Conservation (phyloP, 1,284 basidiomycete species). For the Microbotryum violaceum region DNA sequence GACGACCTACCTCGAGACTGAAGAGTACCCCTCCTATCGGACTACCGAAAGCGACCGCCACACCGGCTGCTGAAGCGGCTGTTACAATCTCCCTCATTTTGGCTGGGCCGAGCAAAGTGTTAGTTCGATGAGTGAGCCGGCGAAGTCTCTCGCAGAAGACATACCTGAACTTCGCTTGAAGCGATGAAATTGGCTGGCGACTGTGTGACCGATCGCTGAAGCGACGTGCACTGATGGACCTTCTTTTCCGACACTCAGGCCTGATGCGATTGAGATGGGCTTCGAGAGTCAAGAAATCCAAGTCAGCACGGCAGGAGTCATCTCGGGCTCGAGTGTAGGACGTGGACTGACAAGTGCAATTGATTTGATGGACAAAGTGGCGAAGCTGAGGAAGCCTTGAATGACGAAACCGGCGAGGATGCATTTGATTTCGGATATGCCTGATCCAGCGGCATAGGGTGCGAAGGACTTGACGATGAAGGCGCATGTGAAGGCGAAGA, state of each 20-base stretch:
- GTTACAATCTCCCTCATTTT: slow-evolving; percentile 94
- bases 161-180: slow-evolving; percentile 84
- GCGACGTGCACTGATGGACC: slow-evolving; percentile 97
- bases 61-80: slow-evolving; percentile 91
- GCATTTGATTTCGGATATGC: slow-evolving; percentile 98
- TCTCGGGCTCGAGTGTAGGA: not conserved
- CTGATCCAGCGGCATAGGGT: slow-evolving; percentile 93
- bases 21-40: slow-evolving; percentile 97
- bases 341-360: slow-evolving; percentile 64
- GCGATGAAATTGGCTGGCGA: slow-evolving; percentile 70
- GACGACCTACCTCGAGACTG: slow-evolving; percentile 49
- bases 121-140: not conserved
- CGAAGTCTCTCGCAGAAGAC: not conserved
- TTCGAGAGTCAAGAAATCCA: slow-evolving; percentile 40
- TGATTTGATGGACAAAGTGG: slow-evolving; percentile 85
- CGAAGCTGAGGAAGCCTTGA: slow-evolving; percentile 83
- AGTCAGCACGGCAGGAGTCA: not conserved
- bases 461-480: slow-evolving; percentile 83
- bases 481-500: slow-evolving; percentile 74
- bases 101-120: slow-evolving; percentile 46
- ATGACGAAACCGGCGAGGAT: slow-evolving; percentile 95
- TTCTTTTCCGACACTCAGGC: slow-evolving; percentile 95
- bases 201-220: slow-evolving; percentile 81
- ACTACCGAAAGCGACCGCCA: slow-evolving; percentile 94
- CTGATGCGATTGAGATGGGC: slow-evolving; percentile 96